Base-by-base conservation (phyloP, 345 rosid species). In the Raphanus raphanistrum region DNA sequence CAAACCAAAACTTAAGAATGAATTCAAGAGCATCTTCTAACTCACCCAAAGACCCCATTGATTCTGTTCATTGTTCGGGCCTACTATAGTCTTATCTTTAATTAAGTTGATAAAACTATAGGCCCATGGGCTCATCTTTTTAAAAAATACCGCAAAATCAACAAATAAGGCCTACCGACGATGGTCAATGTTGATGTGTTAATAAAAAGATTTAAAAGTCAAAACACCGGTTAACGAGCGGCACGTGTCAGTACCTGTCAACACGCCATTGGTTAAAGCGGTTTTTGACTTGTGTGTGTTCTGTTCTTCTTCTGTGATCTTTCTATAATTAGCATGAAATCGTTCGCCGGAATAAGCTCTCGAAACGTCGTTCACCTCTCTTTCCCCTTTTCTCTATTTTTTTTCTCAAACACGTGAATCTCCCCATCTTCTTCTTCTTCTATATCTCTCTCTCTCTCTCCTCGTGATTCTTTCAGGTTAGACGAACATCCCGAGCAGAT, bases 321-420 rank as follows among this genome's bases (percentile, higher is more conserved):
- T 45, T 45, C 63, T 62, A 52, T 50, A 35, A 27, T 70, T 63
- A 52, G 75, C 61, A 59, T 13, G 6, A 57, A 54, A 68, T 76
- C 54, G 15, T 68, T 59, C 12, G 74, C 79, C 79, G 79, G 73
- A 12, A 76, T 60, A 68, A 45, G 21, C 79, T 76, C 62, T 29
- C 38, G 2, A 45, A 48, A 68, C 74, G 74, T 76, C 55, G 74
- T 48, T 69, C 80, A 68, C 17, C 63, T 33, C 63, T 33, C 32
- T 75, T 21, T 48, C 9, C 52, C 4, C 63, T 17, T 66, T 63
- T 6, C 45, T 63, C 67, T 21, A 21, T 21, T 21, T 21, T 21
- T 17, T 66, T 63, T 6, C 45, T 63, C 67, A 64, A 17, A 59
- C 50, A 36, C 25, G n/a, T 26, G 68, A 64, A 38, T 10, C 66